Percentiles rank a stretch among this genome's conserved stretches.
These are phyloP conservation scores for Hypsizygus marmoreus DNA, from an alignment of 768 basidiomycete species.

Conservation along the genomic window DNA sequence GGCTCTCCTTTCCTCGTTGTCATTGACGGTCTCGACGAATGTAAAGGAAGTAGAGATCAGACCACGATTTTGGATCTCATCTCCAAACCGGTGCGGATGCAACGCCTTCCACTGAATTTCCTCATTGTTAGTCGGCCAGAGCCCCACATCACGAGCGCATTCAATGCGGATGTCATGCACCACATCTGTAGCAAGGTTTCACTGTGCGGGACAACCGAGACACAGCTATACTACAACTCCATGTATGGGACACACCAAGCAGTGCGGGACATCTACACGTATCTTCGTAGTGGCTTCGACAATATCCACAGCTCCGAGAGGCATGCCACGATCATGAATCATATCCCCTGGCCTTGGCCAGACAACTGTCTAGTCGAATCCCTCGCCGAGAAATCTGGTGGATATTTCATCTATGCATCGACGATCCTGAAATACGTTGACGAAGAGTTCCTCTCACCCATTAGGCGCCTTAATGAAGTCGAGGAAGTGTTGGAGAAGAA, in stretches of 20 bases:
- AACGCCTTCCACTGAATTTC: constrained; percentile 20
- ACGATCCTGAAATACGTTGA: constrained; percentile 23
- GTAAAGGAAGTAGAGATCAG: constrained; percentile 14
- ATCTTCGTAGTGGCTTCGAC: not conserved
- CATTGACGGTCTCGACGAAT: constrained; percentile 32
- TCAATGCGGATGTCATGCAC: constrained; percentile 1
- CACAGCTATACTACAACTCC: too few species aligned
- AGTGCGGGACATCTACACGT: not conserved
- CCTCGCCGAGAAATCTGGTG: constrained; percentile 20
- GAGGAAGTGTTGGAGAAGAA: too few species aligned
- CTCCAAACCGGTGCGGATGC: not conserved
- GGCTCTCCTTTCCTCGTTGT: constrained; percentile 1
- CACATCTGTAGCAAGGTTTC: not conserved
- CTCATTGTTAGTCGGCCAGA: constrained; percentile 31
- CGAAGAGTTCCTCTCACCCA: constrained; percentile 7
- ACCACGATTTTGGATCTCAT: constrained; percentile 16
- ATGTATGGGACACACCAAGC: not conserved
- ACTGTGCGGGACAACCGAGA: too few species aligned
- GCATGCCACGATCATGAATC: not conserved
- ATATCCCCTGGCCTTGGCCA: constrained; percentile 23
- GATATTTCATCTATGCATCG: constrained; percentile 27
- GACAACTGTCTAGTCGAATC: constrained; percentile 1
- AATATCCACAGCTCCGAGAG: not conserved
- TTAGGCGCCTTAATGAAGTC: constrained; percentile 4
- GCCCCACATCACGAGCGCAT: constrained; percentile 15